These are phyloP conservation scores for Paramecium bursaria DNA, from an alignment of 73 alveolate genomes.

Conservation along the genomic window DNA sequence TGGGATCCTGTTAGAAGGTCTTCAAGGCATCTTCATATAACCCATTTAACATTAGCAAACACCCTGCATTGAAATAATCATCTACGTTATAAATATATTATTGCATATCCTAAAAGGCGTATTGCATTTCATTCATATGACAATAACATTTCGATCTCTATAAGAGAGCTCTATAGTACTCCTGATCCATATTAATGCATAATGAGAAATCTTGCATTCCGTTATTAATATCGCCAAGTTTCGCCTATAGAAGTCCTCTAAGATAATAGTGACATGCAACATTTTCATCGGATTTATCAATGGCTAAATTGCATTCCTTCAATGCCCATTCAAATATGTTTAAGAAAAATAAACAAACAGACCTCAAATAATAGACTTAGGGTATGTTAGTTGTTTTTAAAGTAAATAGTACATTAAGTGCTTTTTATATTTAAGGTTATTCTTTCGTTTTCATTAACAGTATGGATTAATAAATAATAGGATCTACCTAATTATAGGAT, in stretches of 20 bases:
- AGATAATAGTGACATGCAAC: constrained; percentile 63
- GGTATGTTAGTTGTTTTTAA: constrained; percentile 21
- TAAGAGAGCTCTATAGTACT: constrained; percentile 8
- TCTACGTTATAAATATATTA: not conserved
- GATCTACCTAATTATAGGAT: constrained; percentile 43
- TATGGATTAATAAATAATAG: constrained; percentile 25
- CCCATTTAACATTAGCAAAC: constrained; percentile 29
- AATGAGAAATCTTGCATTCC: constrained; percentile 60
- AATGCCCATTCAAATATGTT: constrained; percentile 49
- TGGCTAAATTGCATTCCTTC: constrained; percentile 30
- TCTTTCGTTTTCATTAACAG: not conserved
- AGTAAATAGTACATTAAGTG: too few relatives aligned
- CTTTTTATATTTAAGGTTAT: not conserved
- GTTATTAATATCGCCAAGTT: constrained; percentile 22
- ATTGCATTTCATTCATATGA: constrained; percentile 37
- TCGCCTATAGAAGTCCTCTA: constrained; percentile 56
- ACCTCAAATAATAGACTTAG: constrained; percentile 35
- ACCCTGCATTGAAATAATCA: constrained; percentile 64
- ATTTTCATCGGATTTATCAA: constrained; percentile 72
- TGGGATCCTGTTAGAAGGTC: constrained; percentile 52
- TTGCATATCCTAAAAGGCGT: constrained; percentile 64
- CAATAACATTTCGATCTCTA: constrained; percentile 62
- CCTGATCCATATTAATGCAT: constrained; percentile 37
- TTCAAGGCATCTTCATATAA: constrained; percentile 65
- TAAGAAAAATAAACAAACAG: constrained; percentile 14